Evolutionary conservation across 2,329 filamentous ascomycete genomes (phyloP), one percentile per base, ranked within the genome.

Genomic region (Septoria linicola): DNA sequence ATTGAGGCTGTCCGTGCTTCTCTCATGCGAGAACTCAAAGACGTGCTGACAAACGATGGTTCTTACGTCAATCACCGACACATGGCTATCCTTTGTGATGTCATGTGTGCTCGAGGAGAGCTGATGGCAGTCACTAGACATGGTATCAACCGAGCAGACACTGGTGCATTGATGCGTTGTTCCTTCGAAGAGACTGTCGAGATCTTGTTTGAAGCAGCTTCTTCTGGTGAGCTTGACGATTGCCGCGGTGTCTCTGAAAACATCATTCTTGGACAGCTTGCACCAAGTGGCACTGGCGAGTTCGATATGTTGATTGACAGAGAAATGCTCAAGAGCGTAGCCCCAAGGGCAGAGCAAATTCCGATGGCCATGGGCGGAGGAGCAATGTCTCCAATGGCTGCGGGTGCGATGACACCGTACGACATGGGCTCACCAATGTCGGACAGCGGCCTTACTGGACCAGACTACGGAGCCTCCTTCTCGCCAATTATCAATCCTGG

Each of bases 141-240:
- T 69, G 93, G 93, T 74, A 99, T 99, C 76, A 99, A 99, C 76
- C 85, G 93, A 64, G 89, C 92, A 20, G 93, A 99, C 68, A 99
- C 95, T 56, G 93, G 93, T 77, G 95, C 93, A 8, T 80, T 99
- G 64, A 99, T 99, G 93, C 87, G 93, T 71, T 99, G 95, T 79
- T 99, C 93, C 1, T 99, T 99, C 74, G 93, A 99, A 73, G 95
- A 99, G 72, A 99, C 93, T 0, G 93, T 99, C 34, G 95, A 99
- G 69, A 99, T 99, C 77, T 78, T 99, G 46, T 83, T 99, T 16
- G 93, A 99, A 68, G 95, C 93, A 55, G 93, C 93, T 19, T 89
- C 90, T 13, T 89, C 89, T 43, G 93, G 93, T 68, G 93, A 99
- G 72, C 80, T 99, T 25, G 93, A 99, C 67, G 93, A 99, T 72